These are phyloP conservation scores for Penicillium verhagenii DNA, from an alignment of 495 filamentous ascomycete species.

Conservation along the genomic window DNA sequence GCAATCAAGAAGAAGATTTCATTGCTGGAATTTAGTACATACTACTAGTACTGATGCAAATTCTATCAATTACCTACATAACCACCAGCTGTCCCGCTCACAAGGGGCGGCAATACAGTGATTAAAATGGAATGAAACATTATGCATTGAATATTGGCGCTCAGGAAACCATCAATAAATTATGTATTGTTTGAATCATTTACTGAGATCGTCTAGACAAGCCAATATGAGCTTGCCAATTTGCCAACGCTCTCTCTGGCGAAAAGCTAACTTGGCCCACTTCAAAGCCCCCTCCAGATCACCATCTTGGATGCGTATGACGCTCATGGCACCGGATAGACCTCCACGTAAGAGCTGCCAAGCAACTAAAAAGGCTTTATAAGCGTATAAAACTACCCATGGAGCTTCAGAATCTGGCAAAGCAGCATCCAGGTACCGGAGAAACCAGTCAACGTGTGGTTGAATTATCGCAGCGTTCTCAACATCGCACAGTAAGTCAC, in stretches of 20 bases:
- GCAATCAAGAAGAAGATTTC: too few relatives aligned
- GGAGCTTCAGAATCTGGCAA: slow-evolving; percentile 25
- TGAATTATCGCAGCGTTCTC: slow-evolving; percentile 26
- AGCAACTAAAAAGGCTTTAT: slow-evolving; percentile 39
- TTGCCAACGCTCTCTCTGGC: slow-evolving; percentile 24
- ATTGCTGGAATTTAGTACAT: too few relatives aligned
- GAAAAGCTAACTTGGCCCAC: slow-evolving; percentile 34
- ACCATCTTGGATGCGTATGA: slow-evolving; percentile 27
- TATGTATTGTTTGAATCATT: too few relatives aligned
- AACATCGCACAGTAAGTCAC: slow-evolving; percentile 25
- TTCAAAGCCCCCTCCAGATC: slow-evolving; percentile 26
- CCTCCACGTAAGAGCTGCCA: slow-evolving; percentile 33
- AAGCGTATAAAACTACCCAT: slow-evolving; percentile 37
- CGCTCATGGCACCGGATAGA: slow-evolving; percentile 28
- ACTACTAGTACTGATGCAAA: too few relatives aligned
- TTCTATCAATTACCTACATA: too few relatives aligned
- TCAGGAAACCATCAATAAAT: too few relatives aligned
- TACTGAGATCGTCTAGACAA: slow-evolving; percentile 28
- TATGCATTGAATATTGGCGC: too few relatives aligned
- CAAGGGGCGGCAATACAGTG: too few relatives aligned
- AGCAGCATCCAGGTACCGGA: slow-evolving; percentile 31
- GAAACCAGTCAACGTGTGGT: slow-evolving; percentile 38
- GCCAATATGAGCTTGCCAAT: slow-evolving; percentile 28
- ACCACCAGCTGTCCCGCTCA: too few relatives aligned
- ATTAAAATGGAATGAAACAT: too few relatives aligned